Base-by-base conservation (phyloP, 495 filamentous ascomycete genomes). In the Trichoderma reesei region DNA sequence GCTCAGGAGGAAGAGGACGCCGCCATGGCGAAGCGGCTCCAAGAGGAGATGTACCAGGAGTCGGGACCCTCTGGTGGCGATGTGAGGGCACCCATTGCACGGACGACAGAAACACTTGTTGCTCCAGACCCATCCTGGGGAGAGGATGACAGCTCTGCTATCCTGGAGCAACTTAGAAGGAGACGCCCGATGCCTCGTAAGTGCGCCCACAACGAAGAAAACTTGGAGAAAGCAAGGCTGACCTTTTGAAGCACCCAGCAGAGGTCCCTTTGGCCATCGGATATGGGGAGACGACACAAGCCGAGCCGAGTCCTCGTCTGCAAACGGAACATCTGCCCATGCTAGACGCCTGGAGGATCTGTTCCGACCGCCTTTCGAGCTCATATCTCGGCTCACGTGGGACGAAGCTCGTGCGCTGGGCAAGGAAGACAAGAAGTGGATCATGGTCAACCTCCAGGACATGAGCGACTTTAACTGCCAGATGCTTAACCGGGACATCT, bases 361-460 rank as follows among this genome's bases (percentile, higher is more conserved):
- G 72, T 98, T 90, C 74, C 84, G 92, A 33, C 95, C 94, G 16
- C 94, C 94, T 0, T 92, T 89, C 71, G 89, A 95, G 60, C 76
- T 98, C 18, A 96, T 98, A 75, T 85, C 80, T 4, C 80, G 82
- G 42, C 68, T 90, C 16, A 75, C 83, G 8, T 93, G 90, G 85
- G 91, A 96, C 65, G 77, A 85, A 26, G 93, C 90, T 18, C 86
- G 95, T 44, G 81, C 94, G 16, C 79, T 90, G 68, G 94, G 93
- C 46, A 92, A 89, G 71, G 88, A 92, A 33, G 79, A 81, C 36
- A 85, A 91, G 74, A 97, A 95, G 72, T 98, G 94, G 94, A 82
- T 98, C 14, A 71, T 98, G 61, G 90, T 97, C 67, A 96, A 98
- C 71, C 86, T 98, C 5, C 94, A 98, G 76, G 92, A 98, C 72